Evolutionary conservation across 495 filamentous ascomycete genomes (phyloP), one percentile per base, ranked within the genome.

Genomic region (Penicillium turbatum): DNA sequence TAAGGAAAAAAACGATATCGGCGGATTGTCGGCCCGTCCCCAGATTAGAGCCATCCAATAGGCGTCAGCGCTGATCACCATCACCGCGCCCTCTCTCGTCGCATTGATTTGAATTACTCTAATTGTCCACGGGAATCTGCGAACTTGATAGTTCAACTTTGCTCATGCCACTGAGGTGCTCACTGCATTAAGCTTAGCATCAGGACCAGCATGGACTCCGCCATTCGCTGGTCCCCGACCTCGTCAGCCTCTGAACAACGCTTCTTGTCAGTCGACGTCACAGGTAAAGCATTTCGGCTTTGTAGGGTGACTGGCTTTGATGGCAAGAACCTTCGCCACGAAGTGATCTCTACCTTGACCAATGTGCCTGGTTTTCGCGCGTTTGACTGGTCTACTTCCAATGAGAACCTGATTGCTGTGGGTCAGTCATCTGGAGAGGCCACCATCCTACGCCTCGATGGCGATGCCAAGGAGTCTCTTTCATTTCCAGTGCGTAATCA

Each of bases 341-440:
- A 85, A 51, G 81, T 83, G 42, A 60, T 90, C 2, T 82, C 84
- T 8, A 87, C 86, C 34, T 83, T 90, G 57, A 81, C 83, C 56
- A 89, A 91, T 60, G 81, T 97, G 15, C 91, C 91, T n/a, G 77
- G 82, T 7, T 86, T 95, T 62, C 90, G 86, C 45, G 90, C 92
- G 26, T 97, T 95, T 71, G 93, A 97, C 73, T 97, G 95, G 93
- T 96, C 95, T 0, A 86, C 89, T 9, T 76, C 79, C 15, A 77
- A 89, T 56, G 82, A 83, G 68, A 85, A 85, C 43, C 75, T 97
- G 37, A 82, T 97, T 37, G 90, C 87, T 26, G 83, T 97, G 13
- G 93, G 93, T 26, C 87, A 89, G 58, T 80, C 83, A 10, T 89
- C 86, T 44, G 95, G 93, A 29, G 85, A 93, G 58, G 88, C 91